phyloP scores from a whole-genome alignment of 169 alveolate species.

The Cryptosporidium sp. region DNA sequence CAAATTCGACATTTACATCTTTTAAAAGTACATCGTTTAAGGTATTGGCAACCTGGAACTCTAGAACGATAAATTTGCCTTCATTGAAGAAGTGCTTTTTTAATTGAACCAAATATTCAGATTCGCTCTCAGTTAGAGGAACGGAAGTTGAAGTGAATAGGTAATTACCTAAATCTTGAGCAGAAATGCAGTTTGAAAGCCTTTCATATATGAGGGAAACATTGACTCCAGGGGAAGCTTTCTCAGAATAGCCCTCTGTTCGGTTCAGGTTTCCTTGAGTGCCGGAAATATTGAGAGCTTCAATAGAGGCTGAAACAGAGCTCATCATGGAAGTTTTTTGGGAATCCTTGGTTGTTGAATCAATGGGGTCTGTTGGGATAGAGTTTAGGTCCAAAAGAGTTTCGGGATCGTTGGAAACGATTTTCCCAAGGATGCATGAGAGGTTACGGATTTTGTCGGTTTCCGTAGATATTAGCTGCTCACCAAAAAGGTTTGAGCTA shows the following conservation, averaged over 20 bases:
- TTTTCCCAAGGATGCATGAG: slow-evolving; percentile 30
- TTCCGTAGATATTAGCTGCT: slow-evolving; percentile 4
- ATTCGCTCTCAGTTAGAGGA: slow-evolving; percentile 86
- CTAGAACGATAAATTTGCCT: slow-evolving; percentile 78
- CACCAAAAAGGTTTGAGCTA: slow-evolving; percentile 62
- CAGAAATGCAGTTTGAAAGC: slow-evolving; percentile 39
- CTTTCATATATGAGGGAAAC: slow-evolving; percentile 15
- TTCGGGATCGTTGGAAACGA: slow-evolving; percentile 58
- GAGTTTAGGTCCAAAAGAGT: slow-evolving; percentile 25
- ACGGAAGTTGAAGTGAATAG: slow-evolving; percentile 74
- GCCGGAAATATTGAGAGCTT: background rate
- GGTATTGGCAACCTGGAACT: slow-evolving; percentile 85
- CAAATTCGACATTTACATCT: slow-evolving; percentile 78
- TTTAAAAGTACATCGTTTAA: slow-evolving; percentile 77
- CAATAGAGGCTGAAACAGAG: slow-evolving; percentile 35
- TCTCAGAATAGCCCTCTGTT: slow-evolving; percentile 17
- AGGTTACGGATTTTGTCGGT: background rate
- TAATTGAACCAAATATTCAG: slow-evolving; percentile 84
- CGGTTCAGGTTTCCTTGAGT: background rate
- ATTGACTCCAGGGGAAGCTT: slow-evolving; percentile 1
- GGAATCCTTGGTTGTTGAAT: background rate
- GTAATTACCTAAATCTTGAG: slow-evolving; percentile 40
- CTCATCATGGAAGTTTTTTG: background rate
- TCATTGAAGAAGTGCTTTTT: slow-evolving; percentile 78
- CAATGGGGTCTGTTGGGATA: slow-evolving; percentile 1